A percentile compares a stretch with the other conserved stretches of the same genome.
Conservation (phyloP, 805 yeast genomes). For the Suhomyces emberorum region DNA sequence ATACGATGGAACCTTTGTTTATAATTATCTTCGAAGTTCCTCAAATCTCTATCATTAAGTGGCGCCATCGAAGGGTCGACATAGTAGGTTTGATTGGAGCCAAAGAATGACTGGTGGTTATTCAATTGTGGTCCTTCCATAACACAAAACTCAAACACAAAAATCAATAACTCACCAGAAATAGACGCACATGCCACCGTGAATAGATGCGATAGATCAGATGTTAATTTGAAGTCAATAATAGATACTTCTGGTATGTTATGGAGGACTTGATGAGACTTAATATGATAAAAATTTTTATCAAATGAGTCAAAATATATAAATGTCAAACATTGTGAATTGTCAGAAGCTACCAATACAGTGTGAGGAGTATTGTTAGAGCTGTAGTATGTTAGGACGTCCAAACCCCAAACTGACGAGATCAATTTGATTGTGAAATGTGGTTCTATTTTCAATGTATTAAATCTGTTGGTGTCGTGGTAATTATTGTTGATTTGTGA, state of each 20-base stretch:
- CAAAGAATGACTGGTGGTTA: slow-evolving; percentile 11
- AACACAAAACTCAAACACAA: slow-evolving; percentile 30
- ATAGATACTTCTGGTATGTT: slow-evolving; percentile 55
- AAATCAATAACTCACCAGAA: slow-evolving; percentile 42
- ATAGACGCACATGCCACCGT: slow-evolving; percentile 42
- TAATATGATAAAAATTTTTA: slow-evolving; percentile 26
- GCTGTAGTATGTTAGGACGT: slow-evolving; percentile 24
- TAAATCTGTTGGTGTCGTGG: slow-evolving; percentile 11
- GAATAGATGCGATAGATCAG: slow-evolving; percentile 22
- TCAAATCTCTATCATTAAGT: not conserved
- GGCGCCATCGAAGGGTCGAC: slow-evolving; percentile 25
- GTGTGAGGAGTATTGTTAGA: slow-evolving; percentile 18
- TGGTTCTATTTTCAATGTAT: slow-evolving; percentile 20
- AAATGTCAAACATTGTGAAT: slow-evolving; percentile 45
- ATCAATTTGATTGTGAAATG: slow-evolving; percentile 30
- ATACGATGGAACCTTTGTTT: slow-evolving; percentile 18
- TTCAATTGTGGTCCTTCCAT: slow-evolving; percentile 24
- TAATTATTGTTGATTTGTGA: not conserved
- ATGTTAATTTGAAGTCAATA: slow-evolving; percentile 18
- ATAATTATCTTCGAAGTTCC: slow-evolving; percentile 1
- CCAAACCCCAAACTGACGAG: slow-evolving; percentile 64
- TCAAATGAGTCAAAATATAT: slow-evolving; percentile 31
- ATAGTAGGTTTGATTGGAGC: slow-evolving; percentile 16
- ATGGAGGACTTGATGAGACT: slow-evolving; percentile 44
- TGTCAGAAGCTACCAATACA: slow-evolving; percentile 51